Evolutionary conservation across 805 yeast species (phyloP).

Genomic region (Ogataea siamensis): DNA sequence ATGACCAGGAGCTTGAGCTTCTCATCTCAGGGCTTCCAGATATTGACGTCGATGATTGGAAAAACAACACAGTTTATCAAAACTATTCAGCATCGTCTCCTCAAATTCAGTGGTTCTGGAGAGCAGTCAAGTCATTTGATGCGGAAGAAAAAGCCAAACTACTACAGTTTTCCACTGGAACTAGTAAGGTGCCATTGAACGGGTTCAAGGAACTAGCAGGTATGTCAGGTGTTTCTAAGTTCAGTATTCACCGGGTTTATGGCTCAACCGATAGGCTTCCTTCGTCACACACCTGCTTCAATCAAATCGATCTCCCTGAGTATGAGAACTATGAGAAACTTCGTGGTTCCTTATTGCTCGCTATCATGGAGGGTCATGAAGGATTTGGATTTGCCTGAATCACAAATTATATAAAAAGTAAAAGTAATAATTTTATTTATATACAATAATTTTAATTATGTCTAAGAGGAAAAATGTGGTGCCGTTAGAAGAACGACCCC

Average conservation of each 20-base stretch:
- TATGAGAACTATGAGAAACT: constrained; percentile 86
- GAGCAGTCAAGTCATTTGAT: constrained; percentile 93
- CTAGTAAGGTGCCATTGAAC: constrained; percentile 90
- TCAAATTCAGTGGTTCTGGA: constrained; percentile 96
- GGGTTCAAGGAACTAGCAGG: constrained; percentile 92
- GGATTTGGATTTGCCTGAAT: constrained; percentile 82
- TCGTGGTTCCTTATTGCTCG: constrained; percentile 74
- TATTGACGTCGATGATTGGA: constrained; percentile 96
- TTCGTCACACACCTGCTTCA: constrained; percentile 94
- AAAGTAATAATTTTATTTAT: constrained; percentile 2
- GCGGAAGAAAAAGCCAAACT: constrained; percentile 91
- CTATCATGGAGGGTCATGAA: constrained; percentile 92
- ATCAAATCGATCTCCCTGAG: constrained; percentile 90
- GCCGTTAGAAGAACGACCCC: no score
- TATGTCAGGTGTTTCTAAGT: constrained; percentile 79
- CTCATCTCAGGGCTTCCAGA: constrained; percentile 94
- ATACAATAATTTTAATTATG: constrained; percentile 3
- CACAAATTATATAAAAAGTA: not conserved
- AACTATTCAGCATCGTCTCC: constrained; percentile 81
- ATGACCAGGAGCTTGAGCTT: constrained; percentile 92
- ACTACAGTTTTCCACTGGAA: constrained; percentile 95
- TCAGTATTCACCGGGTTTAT: constrained; percentile 86
- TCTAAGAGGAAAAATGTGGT: constrained; percentile 6
- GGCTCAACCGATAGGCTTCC: constrained; percentile 86
- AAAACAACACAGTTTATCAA: constrained; percentile 73